Base-by-base conservation (phyloP, 345 rosid species). In the Noccaea caerulescens region DNA sequence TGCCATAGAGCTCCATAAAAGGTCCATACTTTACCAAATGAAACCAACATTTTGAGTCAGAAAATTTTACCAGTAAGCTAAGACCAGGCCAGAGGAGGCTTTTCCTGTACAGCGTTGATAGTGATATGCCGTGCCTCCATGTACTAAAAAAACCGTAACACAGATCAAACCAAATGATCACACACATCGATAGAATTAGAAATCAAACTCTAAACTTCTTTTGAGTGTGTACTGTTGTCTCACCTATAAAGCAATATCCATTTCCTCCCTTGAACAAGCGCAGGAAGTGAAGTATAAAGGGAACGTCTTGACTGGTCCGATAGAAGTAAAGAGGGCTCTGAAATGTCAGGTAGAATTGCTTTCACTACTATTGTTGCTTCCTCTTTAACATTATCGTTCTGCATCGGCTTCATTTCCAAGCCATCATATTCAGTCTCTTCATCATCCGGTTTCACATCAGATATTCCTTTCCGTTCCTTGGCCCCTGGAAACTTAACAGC, bases 61-160 rank as follows among this genome's bases (percentile, higher is more conserved):
- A 57, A 44, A 23, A 2, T 7, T 14, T 76, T 86, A 90, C 99
- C 90, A 94, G 86, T 83, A 94, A 80, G 73, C 96, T 91, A 18
- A 76, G 90, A 52, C 99, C 99, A 68, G 99, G 91, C 96, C 93
- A 94, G 66, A 94, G 88, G 79, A 79, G 80, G 86, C 99, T 91
- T 86, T 93, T 87, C 71, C 99, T 82, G 72, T 94, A 94, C 41
- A 94, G 79, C 18, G 97, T 89, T 36, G 96, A 86, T 56, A 94
- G 88, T 18, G 99, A 88, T 75, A 94, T 88, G 23, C 99, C 99
- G 53, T 94, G 96, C 81, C 93, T 89, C 99, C 99, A 91, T 53
- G 99, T 94, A 80, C 99, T 91, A 76, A 34, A 74, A 72, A 3
- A 71, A 63, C 33, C 58, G 32, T 14, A 63, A 38, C 10, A 58